Evolutionary conservation across 164 flowering plant genomes (phyloP).

Genomic region (Piper longum): DNA sequence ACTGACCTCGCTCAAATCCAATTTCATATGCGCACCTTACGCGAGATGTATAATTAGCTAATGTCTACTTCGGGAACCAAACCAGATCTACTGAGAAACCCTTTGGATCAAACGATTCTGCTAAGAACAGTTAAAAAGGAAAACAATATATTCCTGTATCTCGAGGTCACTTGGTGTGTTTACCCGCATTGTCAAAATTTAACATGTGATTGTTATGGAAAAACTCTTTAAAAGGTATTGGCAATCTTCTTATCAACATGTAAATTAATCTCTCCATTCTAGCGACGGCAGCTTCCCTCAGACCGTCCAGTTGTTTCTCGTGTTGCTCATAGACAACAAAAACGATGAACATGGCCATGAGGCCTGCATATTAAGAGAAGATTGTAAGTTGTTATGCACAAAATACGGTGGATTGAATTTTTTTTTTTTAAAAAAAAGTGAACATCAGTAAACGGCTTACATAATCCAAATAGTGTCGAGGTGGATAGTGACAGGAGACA

Average conservation of each 20-base stretch:
- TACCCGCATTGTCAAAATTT: background rate
- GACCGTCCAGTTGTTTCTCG: slow-evolving; percentile 44
- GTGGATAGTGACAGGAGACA: slow-evolving; percentile 24
- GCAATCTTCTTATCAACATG: slow-evolving; percentile 24
- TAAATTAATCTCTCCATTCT: slow-evolving; percentile 10
- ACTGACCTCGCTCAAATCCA: too few relatives aligned
- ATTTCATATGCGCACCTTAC: too few relatives aligned
- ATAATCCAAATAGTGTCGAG: slow-evolving; percentile 26
- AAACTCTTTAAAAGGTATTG: background rate
- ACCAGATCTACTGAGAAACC: too few relatives aligned
- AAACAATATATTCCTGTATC: background rate
- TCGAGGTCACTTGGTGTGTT: background rate
- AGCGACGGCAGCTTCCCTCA: slow-evolving; percentile 9
- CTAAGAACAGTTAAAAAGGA: too few relatives aligned
- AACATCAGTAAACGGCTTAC: slow-evolving; percentile 23
- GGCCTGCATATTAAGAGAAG: slow-evolving; percentile 27
- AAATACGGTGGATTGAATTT: background rate
- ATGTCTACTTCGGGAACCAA: too few relatives aligned
- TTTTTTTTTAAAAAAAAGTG: background rate
- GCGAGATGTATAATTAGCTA: too few relatives aligned
- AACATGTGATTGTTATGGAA: background rate
- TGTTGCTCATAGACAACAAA: slow-evolving; percentile 64
- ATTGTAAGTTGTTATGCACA: background rate
- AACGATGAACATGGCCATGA: slow-evolving; percentile 41
- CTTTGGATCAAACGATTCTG: background rate